Evolutionary conservation across 1,284 basidiomycete genomes (phyloP).

Genomic region (Ganoderma meredithae): DNA sequence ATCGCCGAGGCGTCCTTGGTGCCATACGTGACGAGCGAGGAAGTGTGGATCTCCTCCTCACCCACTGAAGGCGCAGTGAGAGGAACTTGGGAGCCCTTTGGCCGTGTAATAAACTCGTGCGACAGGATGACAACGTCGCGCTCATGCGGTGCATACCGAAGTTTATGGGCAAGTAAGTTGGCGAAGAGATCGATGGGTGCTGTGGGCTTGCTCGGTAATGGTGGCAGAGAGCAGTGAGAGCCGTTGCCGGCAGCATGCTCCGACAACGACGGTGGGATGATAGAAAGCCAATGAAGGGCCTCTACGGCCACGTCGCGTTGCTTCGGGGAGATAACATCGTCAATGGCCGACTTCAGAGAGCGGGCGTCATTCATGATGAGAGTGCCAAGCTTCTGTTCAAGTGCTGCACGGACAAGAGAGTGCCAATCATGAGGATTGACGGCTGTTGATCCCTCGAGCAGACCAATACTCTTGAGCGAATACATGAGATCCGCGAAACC

Average conservation of each 20-base stretch:
- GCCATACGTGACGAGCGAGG: conserved; percentile 80
- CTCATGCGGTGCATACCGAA: conserved; percentile 78
- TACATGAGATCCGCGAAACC: conserved; percentile 85
- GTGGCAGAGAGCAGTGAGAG: conserved; percentile 46
- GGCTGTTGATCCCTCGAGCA: conserved; percentile 59
- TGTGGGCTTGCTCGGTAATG: conserved; percentile 50
- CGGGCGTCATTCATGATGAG: conserved; percentile 43
- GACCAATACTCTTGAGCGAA: conserved; percentile 77
- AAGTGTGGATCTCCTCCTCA: conserved; percentile 72
- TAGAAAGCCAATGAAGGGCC: conserved; percentile 68
- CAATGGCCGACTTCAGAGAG: conserved; percentile 49
- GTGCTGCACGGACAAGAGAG: conserved; percentile 48
- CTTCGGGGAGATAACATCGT: conserved; percentile 45
- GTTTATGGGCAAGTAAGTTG: conserved; percentile 74
- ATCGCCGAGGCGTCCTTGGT: conserved; percentile 77
- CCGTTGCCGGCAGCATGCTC: conserved; percentile 11
- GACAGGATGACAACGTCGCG: conserved; percentile 89
- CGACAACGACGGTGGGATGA: conserved; percentile 44
- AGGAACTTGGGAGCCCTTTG: conserved; percentile 20
- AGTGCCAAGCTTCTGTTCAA: conserved; percentile 41
- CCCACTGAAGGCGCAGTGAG: conserved; percentile 16
- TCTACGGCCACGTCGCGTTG: conserved; percentile 49
- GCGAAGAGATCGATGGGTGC: conserved; percentile 86
- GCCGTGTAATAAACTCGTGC: conserved; percentile 76
- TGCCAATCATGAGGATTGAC: conserved; percentile 55